These are phyloP conservation scores for Iberis amara DNA, from an alignment of 441 rosid genomes.

Conservation along the genomic window DNA sequence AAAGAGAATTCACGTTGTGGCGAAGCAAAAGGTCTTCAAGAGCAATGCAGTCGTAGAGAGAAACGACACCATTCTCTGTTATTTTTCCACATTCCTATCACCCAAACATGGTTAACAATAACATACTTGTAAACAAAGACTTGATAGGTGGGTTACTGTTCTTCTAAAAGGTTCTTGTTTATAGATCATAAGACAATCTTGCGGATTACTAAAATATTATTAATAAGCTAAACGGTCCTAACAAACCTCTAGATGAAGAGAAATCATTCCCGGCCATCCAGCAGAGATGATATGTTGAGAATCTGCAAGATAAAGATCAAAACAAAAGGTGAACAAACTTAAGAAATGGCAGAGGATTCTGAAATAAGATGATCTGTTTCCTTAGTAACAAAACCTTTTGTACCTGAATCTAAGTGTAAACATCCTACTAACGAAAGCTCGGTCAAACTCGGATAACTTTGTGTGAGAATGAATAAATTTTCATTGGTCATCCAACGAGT, in stretches of 20 bases:
- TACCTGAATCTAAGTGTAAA: slow-evolving; percentile 54
- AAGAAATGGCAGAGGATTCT: not conserved
- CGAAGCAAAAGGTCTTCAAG: slow-evolving; percentile 69
- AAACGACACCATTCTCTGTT: slow-evolving; percentile 48
- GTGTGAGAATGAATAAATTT: slow-evolving; percentile 55
- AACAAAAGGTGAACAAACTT: slow-evolving; percentile 13
- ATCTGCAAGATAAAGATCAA: slow-evolving; percentile 34
- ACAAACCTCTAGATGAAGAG: slow-evolving; percentile 64
- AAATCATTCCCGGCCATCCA: slow-evolving; percentile 76
- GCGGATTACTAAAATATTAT: not conserved
- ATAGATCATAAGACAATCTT: no score
- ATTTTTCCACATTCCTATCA: slow-evolving; percentile 63
- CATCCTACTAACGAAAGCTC: slow-evolving; percentile 69
- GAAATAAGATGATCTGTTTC: not conserved
- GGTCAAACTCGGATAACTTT: slow-evolving; percentile 42
- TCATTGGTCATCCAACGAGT: slow-evolving; percentile 66
- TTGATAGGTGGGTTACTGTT: no score
- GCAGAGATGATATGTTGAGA: slow-evolving; percentile 53
- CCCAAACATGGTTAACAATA: slow-evolving; percentile 20
- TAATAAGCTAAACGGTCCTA: not conserved
- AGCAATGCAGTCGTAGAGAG: slow-evolving; percentile 55
- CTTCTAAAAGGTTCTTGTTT: no score
- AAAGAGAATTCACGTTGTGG: slow-evolving; percentile 57
- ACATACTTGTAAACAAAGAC: no score
- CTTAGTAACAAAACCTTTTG: not conserved